phyloP scores from a whole-genome alignment of 305 asterid species.

The Fraxinus sp. region DNA sequence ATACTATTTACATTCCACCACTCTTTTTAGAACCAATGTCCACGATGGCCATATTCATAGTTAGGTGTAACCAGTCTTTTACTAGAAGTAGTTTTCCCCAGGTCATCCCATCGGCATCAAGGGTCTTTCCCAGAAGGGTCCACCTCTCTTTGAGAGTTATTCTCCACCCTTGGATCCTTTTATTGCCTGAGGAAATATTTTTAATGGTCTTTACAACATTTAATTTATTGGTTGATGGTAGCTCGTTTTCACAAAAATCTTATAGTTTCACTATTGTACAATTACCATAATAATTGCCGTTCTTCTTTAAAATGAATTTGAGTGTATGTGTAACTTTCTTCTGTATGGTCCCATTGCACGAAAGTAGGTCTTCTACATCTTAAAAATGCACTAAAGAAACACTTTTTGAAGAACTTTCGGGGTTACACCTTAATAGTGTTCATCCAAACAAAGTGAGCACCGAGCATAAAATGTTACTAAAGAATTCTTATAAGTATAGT shows the following conservation, averaged over 20 bases:
- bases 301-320: neutral
- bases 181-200: neutral
- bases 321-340: neutral
- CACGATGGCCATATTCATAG: neutral
- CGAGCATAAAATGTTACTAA: neutral
- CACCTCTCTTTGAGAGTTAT: neutral
- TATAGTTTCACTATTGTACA: neutral
- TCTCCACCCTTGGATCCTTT: neutral
- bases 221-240: neutral
- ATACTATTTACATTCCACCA: neutral
- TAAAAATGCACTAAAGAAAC: neutral
- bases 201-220: neutral
- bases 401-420: conserved; percentile 7
- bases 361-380: neutral
- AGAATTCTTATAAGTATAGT: neutral
- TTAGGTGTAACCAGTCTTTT: neutral
- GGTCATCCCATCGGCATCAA: neutral
- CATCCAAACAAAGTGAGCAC: neutral
- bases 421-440: neutral
- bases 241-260: neutral
- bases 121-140: neutral
- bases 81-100: neutral
- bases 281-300: neutral
- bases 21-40: neutral
- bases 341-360: neutral